Percentiles rank a stretch among this genome's conserved stretches.
Evolutionary conservation across 768 basidiomycete genomes (phyloP).

Genomic region (Termitomyces bulborhizus): DNA sequence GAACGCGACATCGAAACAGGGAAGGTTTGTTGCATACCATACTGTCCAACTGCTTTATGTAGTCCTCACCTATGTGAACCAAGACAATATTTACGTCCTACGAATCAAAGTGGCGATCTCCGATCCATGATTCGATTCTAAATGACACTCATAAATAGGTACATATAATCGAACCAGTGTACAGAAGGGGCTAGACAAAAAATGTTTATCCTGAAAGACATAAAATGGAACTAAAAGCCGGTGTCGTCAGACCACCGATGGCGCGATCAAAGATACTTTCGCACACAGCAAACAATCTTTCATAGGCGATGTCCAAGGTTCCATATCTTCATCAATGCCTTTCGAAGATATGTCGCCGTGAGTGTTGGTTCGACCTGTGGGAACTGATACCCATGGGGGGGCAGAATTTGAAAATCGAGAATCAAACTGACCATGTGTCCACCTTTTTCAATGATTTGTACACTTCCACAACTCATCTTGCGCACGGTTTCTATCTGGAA

Average conservation of each 20-base stretch:
- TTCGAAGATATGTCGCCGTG: slow-evolving; percentile 2
- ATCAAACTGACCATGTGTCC: slow-evolving; percentile 1
- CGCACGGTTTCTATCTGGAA: slow-evolving; percentile 1
- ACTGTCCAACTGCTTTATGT: neutral
- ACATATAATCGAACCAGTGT: neutral
- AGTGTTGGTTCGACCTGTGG: slow-evolving; percentile 4
- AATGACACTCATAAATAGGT: neutral
- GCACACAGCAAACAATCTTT: neutral
- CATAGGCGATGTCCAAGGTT: neutral
- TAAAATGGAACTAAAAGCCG: neutral
- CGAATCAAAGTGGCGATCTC: neutral
- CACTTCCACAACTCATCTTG: slow-evolving; percentile 4
- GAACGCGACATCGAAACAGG: neutral
- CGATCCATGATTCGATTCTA: neutral
- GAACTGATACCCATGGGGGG: neutral
- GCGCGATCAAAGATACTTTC: neutral
- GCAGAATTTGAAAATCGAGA: neutral
- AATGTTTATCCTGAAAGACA: neutral
- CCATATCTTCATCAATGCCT: slow-evolving; percentile 1
- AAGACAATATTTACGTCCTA: neutral
- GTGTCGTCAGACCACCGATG: neutral
- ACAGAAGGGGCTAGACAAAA: neutral
- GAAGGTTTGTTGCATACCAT: neutral
- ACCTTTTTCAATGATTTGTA: slow-evolving; percentile 2
- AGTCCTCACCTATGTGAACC: neutral